These are phyloP conservation scores for Auricularia auricula-judae DNA, from an alignment of 768 basidiomycete species.

Conservation along the genomic window DNA sequence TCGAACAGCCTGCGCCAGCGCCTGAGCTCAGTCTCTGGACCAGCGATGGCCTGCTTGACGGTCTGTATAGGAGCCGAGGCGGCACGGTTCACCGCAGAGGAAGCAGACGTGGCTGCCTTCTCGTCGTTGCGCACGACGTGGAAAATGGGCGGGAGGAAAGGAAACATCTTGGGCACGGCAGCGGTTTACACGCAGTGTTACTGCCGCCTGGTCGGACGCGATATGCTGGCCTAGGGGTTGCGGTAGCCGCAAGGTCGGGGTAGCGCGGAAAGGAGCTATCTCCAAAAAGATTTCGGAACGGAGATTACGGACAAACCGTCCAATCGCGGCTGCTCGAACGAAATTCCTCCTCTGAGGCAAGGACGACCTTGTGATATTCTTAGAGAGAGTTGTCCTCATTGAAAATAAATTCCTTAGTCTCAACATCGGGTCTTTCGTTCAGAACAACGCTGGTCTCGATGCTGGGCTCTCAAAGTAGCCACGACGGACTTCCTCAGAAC, in stretches of 20 bases:
- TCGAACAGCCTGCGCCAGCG: conserved; percentile 89
- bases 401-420: too few relatives aligned
- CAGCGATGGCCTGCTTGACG: conserved; percentile 56
- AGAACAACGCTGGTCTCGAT: too few relatives aligned
- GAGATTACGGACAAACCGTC: too few relatives aligned
- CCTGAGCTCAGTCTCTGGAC: conserved; percentile 74
- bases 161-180: neutral
- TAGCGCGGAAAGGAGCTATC: neutral
- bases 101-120: neutral
- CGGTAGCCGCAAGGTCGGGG: neutral
- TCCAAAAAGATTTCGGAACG: too few relatives aligned
- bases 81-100: neutral
- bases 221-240: neutral
- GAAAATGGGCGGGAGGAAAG: neutral
- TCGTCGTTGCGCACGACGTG: neutral
- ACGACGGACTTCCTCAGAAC: too few relatives aligned
- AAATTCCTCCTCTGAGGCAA: too few relatives aligned
- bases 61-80: conserved; percentile 29
- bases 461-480: too few relatives aligned
- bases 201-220: neutral
- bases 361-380: too few relatives aligned
- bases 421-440: too few relatives aligned
- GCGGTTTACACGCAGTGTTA: neutral
- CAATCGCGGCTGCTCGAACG: too few relatives aligned
- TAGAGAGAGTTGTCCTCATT: too few relatives aligned